Conservation (phyloP, 2,329 filamentous ascomycete species). For the Pseudogymnoascus sp. region DNA sequence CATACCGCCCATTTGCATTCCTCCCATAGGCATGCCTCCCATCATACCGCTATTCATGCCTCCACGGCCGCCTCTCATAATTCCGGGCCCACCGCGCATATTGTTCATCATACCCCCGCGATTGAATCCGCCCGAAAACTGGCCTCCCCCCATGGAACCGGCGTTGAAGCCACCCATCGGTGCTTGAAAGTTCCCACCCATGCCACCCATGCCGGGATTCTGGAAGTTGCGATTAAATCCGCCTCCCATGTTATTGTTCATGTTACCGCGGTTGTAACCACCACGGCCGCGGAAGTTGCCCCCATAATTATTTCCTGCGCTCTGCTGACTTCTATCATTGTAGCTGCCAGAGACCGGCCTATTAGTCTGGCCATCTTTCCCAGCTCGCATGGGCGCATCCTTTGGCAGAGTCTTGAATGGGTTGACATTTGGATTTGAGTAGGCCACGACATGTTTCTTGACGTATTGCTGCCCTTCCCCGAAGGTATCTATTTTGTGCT, state of each 20-base stretch:
- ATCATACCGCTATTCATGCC: conserved; percentile 39
- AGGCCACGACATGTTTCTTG: conserved; percentile 63
- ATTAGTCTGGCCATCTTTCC: conserved; percentile 51
- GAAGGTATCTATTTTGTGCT: conserved; percentile 65
- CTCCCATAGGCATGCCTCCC: conserved; percentile 45
- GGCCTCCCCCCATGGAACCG: conserved; percentile 33
- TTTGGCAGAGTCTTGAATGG: conserved; percentile 88
- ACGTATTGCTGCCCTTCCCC: conserved; percentile 43
- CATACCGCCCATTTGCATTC: conserved; percentile 38
- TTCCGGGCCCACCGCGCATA: conserved; percentile 43
- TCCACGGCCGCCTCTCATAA: conserved; percentile 50
- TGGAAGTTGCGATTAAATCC: conserved; percentile 44
- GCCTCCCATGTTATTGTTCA: conserved; percentile 43
- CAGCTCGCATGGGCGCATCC: conserved; percentile 65
- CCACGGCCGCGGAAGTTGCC: conserved; percentile 43
- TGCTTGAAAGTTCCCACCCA: conserved; percentile 37
- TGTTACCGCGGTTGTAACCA: conserved; percentile 35
- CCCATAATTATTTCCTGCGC: conserved; percentile 27
- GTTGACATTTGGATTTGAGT: conserved; percentile 68
- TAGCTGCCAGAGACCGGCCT: conserved; percentile 42
- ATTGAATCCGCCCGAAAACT: conserved; percentile 41
- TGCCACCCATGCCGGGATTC: conserved; percentile 35
- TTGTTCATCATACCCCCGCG: conserved; percentile 44
- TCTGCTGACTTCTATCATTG: conserved; percentile 34
- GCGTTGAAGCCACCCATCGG: conserved; percentile 40